A percentile compares a stretch with the other conserved stretches of the same genome.
Conservation (phyloP, 441 rosid genomes). For the Lepidium campestre region DNA sequence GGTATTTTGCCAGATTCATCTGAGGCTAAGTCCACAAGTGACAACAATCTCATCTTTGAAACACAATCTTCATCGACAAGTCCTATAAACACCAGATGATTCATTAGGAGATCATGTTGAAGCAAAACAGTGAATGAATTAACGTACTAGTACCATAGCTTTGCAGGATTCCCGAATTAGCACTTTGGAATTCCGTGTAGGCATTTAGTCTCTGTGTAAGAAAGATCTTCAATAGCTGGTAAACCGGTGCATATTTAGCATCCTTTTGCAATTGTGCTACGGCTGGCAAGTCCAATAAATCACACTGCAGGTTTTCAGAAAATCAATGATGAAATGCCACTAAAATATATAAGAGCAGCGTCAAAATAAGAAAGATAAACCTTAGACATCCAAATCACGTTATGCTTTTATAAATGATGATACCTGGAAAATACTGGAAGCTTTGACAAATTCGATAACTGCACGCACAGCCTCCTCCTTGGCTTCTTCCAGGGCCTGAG, state of each 20-base stretch:
- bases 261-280: constrained; percentile 83
- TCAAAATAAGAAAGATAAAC: background rate
- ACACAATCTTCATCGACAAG: constrained; percentile 92
- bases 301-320: constrained; percentile 57
- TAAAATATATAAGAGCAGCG: background rate
- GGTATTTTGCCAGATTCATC: constrained; percentile 74
- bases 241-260: constrained; percentile 58
- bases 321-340: constrained; percentile 7
- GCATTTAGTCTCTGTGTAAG: constrained; percentile 74
- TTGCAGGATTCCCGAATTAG: constrained; percentile 61
- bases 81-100: constrained; percentile 37
- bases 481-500: constrained; percentile 55
- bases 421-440: constrained; percentile 91
- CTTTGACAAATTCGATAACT: constrained; percentile 79
- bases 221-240: constrained; percentile 83
- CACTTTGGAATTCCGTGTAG: constrained; percentile 71
- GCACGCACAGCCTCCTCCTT: constrained; percentile 87
- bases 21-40: constrained; percentile 80
- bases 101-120: background rate
- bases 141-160: constrained; percentile 49
- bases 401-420: constrained; percentile 3
- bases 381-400: background rate
- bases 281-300: constrained; percentile 85
- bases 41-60: constrained; percentile 86
- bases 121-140: background rate